Conservation (phyloP, 2,329 filamentous ascomycete genomes). For the Venturia oleaginea region DNA sequence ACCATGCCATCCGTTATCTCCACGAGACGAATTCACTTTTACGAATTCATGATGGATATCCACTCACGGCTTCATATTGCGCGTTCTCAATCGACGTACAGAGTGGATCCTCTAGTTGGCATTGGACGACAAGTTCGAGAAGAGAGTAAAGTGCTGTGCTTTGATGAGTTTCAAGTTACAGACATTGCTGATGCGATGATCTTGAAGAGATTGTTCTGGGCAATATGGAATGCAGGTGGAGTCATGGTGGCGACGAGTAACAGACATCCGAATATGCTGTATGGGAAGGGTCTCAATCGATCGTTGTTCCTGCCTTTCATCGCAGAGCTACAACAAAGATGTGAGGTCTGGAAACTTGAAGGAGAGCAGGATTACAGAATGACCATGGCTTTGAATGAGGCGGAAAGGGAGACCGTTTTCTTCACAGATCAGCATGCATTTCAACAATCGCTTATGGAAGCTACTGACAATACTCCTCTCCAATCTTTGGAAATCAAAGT, state of each 20-base stretch:
- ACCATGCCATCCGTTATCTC: constrained; percentile 76
- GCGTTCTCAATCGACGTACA: constrained; percentile 80
- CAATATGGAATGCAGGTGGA: constrained; percentile 88
- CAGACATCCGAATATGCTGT: constrained; percentile 88
- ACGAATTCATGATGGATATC: constrained; percentile 99
- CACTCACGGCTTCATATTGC: constrained; percentile 83
- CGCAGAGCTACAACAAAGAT: constrained; percentile 6
- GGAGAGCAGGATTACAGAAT: constrained; percentile 12
- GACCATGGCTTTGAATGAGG: constrained; percentile 9
- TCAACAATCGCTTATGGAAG: background rate
- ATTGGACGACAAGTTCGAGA: constrained; percentile 87
- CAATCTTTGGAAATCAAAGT: constrained; percentile 17
- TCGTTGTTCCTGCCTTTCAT: constrained; percentile 94
- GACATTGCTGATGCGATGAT: constrained; percentile 99
- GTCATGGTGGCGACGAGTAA: constrained; percentile 95
- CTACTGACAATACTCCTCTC: constrained; percentile 10
- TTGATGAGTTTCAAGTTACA: constrained; percentile 66
- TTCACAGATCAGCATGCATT: constrained; percentile 3
- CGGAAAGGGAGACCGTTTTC: background rate
- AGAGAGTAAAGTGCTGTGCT: constrained; percentile 78
- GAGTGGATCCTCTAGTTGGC: constrained; percentile 82
- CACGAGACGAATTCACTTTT: constrained; percentile 93
- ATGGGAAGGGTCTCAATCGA: constrained; percentile 95
- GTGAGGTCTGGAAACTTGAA: constrained; percentile 9
- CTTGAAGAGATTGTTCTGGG: constrained; percentile 73